phyloP scores from a whole-genome alignment of 75 land plant species.

The Cupressus sempervirens region DNA sequence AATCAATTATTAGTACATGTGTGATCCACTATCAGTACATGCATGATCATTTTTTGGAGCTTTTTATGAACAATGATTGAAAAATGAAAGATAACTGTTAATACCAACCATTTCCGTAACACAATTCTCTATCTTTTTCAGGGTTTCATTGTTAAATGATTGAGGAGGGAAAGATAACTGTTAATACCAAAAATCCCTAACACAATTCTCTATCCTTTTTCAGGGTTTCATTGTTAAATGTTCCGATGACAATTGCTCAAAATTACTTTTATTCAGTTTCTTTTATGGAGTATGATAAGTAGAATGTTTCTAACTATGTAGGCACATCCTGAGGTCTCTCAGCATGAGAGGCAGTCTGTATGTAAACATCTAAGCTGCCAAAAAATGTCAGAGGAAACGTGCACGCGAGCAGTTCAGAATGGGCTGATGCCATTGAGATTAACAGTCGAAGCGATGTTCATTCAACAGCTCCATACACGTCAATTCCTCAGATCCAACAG shows the following conservation, averaged over 20 bases:
- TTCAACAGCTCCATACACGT: slow-evolving; percentile 76
- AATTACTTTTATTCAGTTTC: not conserved
- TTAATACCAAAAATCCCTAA: no score
- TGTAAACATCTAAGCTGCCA: slow-evolving; percentile 77
- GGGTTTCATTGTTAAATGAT: no score
- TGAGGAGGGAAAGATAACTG: no score
- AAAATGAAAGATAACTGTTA: no score
- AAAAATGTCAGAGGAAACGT: slow-evolving; percentile 70
- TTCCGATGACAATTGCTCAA: not conserved
- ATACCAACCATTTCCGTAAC: no score
- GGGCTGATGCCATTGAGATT: slow-evolving; percentile 81
- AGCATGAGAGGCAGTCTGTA: slow-evolving; percentile 56
- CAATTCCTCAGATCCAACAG: slow-evolving; percentile 28
- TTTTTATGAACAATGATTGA: no score
- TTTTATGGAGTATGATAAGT: not conserved
- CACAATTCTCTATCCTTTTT: no score
- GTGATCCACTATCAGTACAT: no score
- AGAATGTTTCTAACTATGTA: slow-evolving; percentile 14
- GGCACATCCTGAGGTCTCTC: slow-evolving; percentile 60
- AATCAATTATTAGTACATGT: no score
- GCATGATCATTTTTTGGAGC: no score
- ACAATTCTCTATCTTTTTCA: no score
- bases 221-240: not conserved
- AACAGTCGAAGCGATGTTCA: slow-evolving; percentile 86
- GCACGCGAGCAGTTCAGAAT: slow-evolving; percentile 84